phyloP scores from a whole-genome alignment of 1,139 yeast species.

The Kodamaea anthophila region DNA sequence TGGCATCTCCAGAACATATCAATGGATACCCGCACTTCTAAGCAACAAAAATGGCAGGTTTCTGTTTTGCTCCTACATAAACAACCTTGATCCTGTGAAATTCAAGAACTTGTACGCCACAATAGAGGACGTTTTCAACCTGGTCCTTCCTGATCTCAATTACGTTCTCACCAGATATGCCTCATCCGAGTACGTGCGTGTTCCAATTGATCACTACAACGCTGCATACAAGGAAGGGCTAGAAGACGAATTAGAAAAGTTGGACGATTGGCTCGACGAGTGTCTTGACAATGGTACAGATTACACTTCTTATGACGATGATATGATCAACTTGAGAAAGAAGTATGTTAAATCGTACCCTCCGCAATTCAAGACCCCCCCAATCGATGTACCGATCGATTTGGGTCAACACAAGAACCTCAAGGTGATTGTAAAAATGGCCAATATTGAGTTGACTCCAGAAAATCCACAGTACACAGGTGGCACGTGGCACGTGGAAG shows the following conservation, averaged over 20 bases:
- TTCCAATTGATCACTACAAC: slow-evolving; percentile 7
- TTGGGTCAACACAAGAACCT: slow-evolving; percentile 14
- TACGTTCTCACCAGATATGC: slow-evolving; percentile 19
- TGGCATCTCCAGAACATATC: slow-evolving; percentile 21
- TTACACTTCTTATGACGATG: slow-evolving; percentile 9
- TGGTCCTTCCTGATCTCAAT: slow-evolving; percentile 26
- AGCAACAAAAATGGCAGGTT: slow-evolving; percentile 11
- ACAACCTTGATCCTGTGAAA: slow-evolving; percentile 32
- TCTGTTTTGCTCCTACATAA: slow-evolving; percentile 29
- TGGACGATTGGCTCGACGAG: slow-evolving; percentile 8
- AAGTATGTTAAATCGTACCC: slow-evolving; percentile 13
- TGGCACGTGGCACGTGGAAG: slow-evolving; percentile 44
- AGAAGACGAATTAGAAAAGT: slow-evolving; percentile 10
- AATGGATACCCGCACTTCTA: slow-evolving; percentile 29
- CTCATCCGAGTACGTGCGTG: slow-evolving; percentile 15
- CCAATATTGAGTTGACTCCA: slow-evolving; percentile 39
- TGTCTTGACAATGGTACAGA: slow-evolving; percentile 4
- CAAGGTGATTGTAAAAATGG: slow-evolving; percentile 38
- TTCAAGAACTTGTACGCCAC: slow-evolving; percentile 18
- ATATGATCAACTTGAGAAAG: slow-evolving; percentile 8
- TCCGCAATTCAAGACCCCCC: slow-evolving; percentile 14
- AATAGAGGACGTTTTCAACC: slow-evolving; percentile 25
- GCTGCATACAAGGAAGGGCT: slow-evolving; percentile 4
- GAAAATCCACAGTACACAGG: slow-evolving; percentile 35
- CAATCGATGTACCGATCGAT: slow-evolving; percentile 14